phyloP scores from a whole-genome alignment of 371 early-diverging fungal genomes.

The Mucor indicus region DNA sequence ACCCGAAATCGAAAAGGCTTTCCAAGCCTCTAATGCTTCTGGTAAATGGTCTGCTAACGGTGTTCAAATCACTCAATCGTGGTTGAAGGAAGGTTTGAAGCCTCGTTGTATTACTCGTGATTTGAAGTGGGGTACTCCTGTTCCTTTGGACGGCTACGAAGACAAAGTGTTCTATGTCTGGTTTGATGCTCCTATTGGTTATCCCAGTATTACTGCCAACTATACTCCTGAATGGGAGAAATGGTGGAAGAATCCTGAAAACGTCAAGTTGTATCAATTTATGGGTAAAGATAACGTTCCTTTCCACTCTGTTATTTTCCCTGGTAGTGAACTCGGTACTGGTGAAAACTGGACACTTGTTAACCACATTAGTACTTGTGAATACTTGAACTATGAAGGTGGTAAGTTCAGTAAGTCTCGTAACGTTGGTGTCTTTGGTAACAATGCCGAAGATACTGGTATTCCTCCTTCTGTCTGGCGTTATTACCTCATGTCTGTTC shows the following conservation, averaged over 20 bases:
- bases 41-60: slow-evolving; percentile 94
- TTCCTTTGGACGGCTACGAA: slow-evolving; percentile 89
- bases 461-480: slow-evolving; percentile 97
- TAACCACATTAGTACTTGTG: slow-evolving; percentile 93
- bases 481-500: slow-evolving; percentile 94
- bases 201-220: slow-evolving; percentile 95
- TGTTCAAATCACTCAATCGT: slow-evolving; percentile 88
- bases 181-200: slow-evolving; percentile 99
- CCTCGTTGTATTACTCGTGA: slow-evolving; percentile 99
- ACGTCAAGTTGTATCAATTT: slow-evolving; percentile 97
- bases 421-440: slow-evolving; percentile 98
- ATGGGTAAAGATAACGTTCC: slow-evolving; percentile 99
- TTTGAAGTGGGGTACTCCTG: slow-evolving; percentile 99
- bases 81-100: slow-evolving; percentile 96
- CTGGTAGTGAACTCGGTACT: slow-evolving; percentile 87
- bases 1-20: slow-evolving; percentile 70
- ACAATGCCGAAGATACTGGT: slow-evolving; percentile 91
- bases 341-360: slow-evolving; percentile 89
- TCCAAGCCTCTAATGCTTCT: slow-evolving; percentile 61
- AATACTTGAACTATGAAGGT: slow-evolving; percentile 98
- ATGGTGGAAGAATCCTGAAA: slow-evolving; percentile 98
- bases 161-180: slow-evolving; percentile 99
- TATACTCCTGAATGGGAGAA: slow-evolving; percentile 92
- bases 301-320: slow-evolving; percentile 99
- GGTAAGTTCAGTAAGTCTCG: slow-evolving; percentile 99